Evolutionary conservation across 2,329 filamentous ascomycete genomes (phyloP).

Genomic region (Fusarium duplospermum): DNA sequence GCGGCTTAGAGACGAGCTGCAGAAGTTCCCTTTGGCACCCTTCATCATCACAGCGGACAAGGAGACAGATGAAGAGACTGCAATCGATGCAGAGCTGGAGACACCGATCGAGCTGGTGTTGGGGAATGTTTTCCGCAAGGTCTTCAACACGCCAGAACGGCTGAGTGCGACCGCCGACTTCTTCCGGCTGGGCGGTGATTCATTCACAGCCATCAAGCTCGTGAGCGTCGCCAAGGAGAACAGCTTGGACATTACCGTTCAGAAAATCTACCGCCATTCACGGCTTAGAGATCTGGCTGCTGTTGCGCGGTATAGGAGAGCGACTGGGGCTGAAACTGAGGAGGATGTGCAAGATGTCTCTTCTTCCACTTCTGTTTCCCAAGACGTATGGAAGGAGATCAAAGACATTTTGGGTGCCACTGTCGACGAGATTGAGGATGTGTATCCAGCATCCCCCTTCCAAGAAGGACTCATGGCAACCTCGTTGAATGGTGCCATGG

Average conservation of each 20-base stretch:
- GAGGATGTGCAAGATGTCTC: background rate
- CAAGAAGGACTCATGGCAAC: background rate
- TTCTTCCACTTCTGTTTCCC: background rate
- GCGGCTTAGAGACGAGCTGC: background rate
- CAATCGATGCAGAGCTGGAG: background rate
- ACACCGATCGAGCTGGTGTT: background rate
- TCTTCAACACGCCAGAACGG: background rate
- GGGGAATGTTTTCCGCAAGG: background rate
- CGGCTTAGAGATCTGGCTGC: background rate
- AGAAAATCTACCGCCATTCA: background rate
- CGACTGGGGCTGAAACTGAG: background rate
- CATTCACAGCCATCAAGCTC: background rate
- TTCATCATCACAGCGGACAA: background rate
- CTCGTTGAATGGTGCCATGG: background rate
- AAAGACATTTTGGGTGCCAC: background rate
- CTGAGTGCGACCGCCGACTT: background rate
- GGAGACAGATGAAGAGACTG: background rate
- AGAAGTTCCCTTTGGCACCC: background rate
- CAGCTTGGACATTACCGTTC: background rate
- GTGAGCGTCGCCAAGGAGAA: background rate
- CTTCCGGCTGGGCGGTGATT: background rate
- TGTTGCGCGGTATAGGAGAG: background rate
- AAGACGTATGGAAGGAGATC: background rate
- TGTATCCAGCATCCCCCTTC: background rate
- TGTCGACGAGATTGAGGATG: background rate